Percentiles rank a stretch among this genome's conserved stretches.
Conservation (phyloP, 805 yeast species). For the Starmerella bacillaris region DNA sequence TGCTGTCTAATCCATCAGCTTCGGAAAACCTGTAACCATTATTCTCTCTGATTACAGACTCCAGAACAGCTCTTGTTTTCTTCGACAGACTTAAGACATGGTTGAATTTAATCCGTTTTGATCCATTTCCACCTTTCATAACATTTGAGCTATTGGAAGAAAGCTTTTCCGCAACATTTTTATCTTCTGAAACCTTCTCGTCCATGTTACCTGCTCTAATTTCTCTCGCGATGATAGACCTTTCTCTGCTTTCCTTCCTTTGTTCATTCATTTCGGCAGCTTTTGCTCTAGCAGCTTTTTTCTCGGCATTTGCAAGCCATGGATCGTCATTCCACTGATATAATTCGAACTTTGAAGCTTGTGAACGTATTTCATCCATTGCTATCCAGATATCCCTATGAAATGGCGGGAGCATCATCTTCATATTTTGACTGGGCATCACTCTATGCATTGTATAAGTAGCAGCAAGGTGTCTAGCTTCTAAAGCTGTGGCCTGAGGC, state of each 20-base stretch:
- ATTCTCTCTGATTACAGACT: constrained; percentile 31
- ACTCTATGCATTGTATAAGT: constrained; percentile 70
- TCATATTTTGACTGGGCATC: constrained; percentile 63
- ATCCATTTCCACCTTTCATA: no score
- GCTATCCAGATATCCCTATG: constrained; percentile 66
- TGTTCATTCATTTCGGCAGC: constrained; percentile 5
- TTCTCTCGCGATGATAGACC: constrained; percentile 8
- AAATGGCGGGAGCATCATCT: constrained; percentile 70
- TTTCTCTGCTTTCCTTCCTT: constrained; percentile 6
- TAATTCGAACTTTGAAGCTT: constrained; percentile 18
- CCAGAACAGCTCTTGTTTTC: constrained; percentile 44
- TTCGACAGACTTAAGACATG: constrained; percentile 40
- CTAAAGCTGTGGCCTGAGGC: constrained; percentile 66
- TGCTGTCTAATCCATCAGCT: constrained; percentile 15
- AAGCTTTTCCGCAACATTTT: background rate
- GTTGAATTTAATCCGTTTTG: constrained; percentile 23
- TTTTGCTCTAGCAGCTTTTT: constrained; percentile 20
- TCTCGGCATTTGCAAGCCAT: constrained; percentile 47
- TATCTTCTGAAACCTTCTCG: background rate
- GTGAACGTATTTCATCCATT: constrained; percentile 40
- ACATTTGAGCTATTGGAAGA: no score
- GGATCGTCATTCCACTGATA: constrained; percentile 37
- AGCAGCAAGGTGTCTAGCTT: constrained; percentile 81
- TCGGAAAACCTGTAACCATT: constrained; percentile 28
- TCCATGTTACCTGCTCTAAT: constrained; percentile 2